Conservation (phyloP, 2,329 filamentous ascomycete species). For the Didymella glomerata region DNA sequence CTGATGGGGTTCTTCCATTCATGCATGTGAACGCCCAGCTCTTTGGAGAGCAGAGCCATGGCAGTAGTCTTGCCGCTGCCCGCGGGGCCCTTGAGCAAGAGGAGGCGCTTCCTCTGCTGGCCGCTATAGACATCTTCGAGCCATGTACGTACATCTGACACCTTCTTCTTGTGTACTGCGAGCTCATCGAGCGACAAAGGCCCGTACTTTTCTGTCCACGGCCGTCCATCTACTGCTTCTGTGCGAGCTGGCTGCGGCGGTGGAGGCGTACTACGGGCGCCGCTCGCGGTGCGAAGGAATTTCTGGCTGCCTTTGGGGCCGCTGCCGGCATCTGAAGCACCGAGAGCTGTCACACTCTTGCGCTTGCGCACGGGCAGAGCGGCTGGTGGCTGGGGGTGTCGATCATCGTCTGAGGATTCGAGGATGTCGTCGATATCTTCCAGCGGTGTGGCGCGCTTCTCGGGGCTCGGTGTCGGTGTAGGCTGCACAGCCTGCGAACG, state of each 20-base stretch:
- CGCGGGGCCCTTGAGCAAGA: constrained; percentile 88
- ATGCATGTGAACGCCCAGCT: constrained; percentile 78
- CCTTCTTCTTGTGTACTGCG: constrained; percentile 94
- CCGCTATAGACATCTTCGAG: constrained; percentile 76
- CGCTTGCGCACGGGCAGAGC: constrained; percentile 45
- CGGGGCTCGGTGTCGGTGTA: constrained; percentile 51
- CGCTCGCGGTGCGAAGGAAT: constrained; percentile 53
- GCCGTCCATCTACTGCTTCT: constrained; percentile 66
- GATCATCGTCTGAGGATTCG: constrained; percentile 49
- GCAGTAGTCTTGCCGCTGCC: constrained; percentile 95
- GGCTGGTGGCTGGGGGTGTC: constrained; percentile 27
- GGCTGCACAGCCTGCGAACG: constrained; percentile 52
- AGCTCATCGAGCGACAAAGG: constrained; percentile 81
- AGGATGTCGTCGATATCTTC: constrained; percentile 50
- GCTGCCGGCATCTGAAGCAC: constrained; percentile 28
- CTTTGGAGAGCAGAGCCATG: constrained; percentile 76
- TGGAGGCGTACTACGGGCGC: constrained; percentile 42
- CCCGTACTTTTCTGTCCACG: constrained; percentile 88
- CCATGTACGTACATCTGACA: constrained; percentile 85
- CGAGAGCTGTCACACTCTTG: constrained; percentile 27
- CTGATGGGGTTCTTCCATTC: constrained; percentile 90
- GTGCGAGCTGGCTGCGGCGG: constrained; percentile 32
- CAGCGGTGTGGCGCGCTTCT: constrained; percentile 43
- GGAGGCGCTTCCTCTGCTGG: constrained; percentile 68
- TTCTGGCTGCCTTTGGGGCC: constrained; percentile 52